Evolutionary conservation across 345 rosid genomes (phyloP).

Genomic region (Populus davidiana): DNA sequence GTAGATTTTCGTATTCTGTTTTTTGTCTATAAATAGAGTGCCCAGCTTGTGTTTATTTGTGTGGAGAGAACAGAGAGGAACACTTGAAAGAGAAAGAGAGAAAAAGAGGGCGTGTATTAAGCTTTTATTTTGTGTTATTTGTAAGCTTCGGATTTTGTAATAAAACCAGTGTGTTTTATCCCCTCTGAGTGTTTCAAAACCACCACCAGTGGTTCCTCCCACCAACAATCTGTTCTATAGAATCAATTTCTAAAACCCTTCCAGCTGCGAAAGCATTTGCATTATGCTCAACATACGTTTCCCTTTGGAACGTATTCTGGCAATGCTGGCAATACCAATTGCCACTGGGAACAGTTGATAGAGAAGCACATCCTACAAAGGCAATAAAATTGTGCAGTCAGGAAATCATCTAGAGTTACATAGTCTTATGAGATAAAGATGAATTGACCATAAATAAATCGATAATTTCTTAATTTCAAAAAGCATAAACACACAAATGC

Average conservation of each 20-base stretch:
- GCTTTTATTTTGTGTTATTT: too few species aligned
- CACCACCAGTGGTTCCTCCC: too few species aligned
- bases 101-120: too few species aligned
- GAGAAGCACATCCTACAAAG: constrained; percentile 69
- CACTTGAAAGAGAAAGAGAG: too few species aligned
- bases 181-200: too few species aligned
- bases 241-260: constrained; percentile 77
- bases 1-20: too few species aligned
- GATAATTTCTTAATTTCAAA: background rate
- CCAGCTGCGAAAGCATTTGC: constrained; percentile 87
- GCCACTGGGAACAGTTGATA: constrained; percentile 55
- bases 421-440: too few species aligned
- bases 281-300: constrained; percentile 64
- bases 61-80: too few species aligned
- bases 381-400: constrained; percentile 20
- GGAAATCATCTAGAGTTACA: constrained; percentile 9
- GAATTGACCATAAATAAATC: background rate
- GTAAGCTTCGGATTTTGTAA: too few species aligned
- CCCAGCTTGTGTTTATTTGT: too few species aligned
- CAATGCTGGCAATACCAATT: constrained; percentile 85
- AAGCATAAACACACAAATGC: background rate
- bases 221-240: constrained; percentile 73
- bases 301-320: constrained; percentile 51
- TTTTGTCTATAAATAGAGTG: too few species aligned
- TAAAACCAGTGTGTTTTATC: too few species aligned